Conservation (phyloP, 257 asterid genomes). For the Voacanga thouarsii region DNA sequence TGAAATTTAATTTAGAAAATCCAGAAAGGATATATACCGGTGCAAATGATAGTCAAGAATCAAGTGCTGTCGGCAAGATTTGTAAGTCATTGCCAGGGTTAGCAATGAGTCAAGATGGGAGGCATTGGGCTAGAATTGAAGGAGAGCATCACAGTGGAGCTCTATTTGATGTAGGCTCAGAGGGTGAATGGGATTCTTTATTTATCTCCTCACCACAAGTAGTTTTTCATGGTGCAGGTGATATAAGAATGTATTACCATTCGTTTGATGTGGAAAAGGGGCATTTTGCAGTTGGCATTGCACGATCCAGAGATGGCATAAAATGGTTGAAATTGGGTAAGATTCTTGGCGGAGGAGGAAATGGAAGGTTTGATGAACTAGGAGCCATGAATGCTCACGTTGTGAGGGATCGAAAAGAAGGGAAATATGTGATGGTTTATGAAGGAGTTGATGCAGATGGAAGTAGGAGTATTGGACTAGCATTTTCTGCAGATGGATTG, state of each 20-base stretch:
- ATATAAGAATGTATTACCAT: constrained; percentile 85
- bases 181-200: constrained; percentile 78
- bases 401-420: constrained; percentile 48
- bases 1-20: constrained; percentile 22
- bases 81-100: constrained; percentile 76
- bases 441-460: constrained; percentile 67
- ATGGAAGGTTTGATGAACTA: constrained; percentile 55
- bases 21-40: constrained; percentile 11
- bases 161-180: constrained; percentile 61
- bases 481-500: constrained; percentile 66
- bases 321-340: constrained; percentile 81
- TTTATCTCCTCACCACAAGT: constrained; percentile 82
- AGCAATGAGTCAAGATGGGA: constrained; percentile 95
- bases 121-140: constrained; percentile 93
- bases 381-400: constrained; percentile 60
- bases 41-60: background rate
- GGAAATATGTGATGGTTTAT: constrained; percentile 73
- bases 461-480: constrained; percentile 55
- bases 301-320: constrained; percentile 88
- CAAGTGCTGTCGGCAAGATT: constrained; percentile 14
- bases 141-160: constrained; percentile 95
- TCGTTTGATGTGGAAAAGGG: constrained; percentile 50
- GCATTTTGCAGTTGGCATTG: constrained; percentile 52
- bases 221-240: constrained; percentile 57
- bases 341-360: constrained; percentile 43